Conservation (phyloP, 495 filamentous ascomycete genomes). For the Saxophila tyrrhenica region DNA sequence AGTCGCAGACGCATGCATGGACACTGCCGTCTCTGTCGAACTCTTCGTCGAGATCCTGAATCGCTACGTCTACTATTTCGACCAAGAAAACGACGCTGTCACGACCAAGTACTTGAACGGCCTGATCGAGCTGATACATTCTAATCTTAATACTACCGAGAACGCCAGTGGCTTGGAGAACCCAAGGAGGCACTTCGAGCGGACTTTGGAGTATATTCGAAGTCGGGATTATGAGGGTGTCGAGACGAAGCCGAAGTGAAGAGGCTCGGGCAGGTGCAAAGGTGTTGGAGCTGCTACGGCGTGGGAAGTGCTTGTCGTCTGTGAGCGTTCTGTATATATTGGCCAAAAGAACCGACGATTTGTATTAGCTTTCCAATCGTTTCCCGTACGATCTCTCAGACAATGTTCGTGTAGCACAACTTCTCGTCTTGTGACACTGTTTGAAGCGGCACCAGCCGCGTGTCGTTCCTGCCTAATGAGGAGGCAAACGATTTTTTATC, state of each 20-base stretch:
- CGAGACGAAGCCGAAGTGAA: slow-evolving; percentile 10
- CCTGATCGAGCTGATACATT: slow-evolving; percentile 95
- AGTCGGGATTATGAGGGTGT: slow-evolving; percentile 89
- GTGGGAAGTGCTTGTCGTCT: no score
- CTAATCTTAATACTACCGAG: slow-evolving; percentile 77
- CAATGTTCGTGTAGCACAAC: not conserved
- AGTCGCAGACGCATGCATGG: slow-evolving; percentile 98
- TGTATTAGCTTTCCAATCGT: not conserved
- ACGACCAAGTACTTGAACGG: slow-evolving; percentile 97
- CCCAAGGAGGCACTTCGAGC: slow-evolving; percentile 82
- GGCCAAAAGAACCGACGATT: not conserved
- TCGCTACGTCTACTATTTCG: slow-evolving; percentile 97
- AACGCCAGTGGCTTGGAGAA: slow-evolving; percentile 70
- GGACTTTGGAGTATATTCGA: slow-evolving; percentile 85
- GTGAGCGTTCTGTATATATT: not conserved
- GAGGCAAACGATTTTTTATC: not conserved
- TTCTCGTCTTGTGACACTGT: not conserved
- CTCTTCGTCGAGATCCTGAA: slow-evolving; percentile 97
- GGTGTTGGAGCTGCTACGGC: no score
- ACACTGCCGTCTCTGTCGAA: slow-evolving; percentile 94
- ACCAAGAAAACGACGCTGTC: slow-evolving; percentile 95
- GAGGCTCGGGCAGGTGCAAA: not conserved
- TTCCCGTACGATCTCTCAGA: not conserved
- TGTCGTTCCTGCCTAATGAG: not conserved
- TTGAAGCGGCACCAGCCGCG: not conserved